A percentile compares a stretch with the other conserved stretches of the same genome.
phyloP scores from a whole-genome alignment of 148 eudicot species.

The Rhododendron ovatum region DNA sequence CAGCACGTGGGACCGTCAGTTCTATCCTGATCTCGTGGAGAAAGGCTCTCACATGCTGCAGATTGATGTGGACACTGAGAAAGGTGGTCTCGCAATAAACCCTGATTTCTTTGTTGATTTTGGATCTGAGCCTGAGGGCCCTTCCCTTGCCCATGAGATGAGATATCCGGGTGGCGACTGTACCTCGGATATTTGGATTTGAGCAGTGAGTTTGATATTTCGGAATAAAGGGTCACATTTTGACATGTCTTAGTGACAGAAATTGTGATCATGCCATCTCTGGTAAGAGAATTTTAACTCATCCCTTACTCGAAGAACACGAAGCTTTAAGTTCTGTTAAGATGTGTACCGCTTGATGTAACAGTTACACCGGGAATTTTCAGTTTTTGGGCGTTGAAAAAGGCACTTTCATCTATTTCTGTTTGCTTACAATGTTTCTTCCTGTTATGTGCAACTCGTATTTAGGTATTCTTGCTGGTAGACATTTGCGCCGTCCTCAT shows the following conservation, averaged over 20 bases:
- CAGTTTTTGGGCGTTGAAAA: neutral
- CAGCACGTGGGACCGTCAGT: constrained; percentile 91
- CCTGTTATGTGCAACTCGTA: neutral
- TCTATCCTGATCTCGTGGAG: constrained; percentile 80
- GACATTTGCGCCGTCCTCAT: neutral
- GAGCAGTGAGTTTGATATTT: constrained; percentile 10
- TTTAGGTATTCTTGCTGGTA: neutral
- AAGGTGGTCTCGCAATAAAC: constrained; percentile 79
- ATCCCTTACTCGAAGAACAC: neutral
- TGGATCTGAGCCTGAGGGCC: constrained; percentile 88
- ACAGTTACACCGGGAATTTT: neutral
- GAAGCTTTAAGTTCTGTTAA: neutral
- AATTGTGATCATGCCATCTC: neutral
- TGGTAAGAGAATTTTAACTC: neutral
- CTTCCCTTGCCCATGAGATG: constrained; percentile 94
- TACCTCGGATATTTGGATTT: constrained; percentile 96
- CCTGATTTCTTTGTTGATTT: constrained; percentile 88
- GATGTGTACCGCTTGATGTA: neutral
- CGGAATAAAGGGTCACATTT: neutral
- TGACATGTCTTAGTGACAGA: neutral
- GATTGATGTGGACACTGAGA: constrained; percentile 80
- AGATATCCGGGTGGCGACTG: constrained; percentile 99
- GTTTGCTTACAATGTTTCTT: neutral
- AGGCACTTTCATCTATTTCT: neutral
- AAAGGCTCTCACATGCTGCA: constrained; percentile 92